These are phyloP conservation scores for Penicillium samsonianum DNA, from an alignment of 495 filamentous ascomycete species.

Conservation along the genomic window DNA sequence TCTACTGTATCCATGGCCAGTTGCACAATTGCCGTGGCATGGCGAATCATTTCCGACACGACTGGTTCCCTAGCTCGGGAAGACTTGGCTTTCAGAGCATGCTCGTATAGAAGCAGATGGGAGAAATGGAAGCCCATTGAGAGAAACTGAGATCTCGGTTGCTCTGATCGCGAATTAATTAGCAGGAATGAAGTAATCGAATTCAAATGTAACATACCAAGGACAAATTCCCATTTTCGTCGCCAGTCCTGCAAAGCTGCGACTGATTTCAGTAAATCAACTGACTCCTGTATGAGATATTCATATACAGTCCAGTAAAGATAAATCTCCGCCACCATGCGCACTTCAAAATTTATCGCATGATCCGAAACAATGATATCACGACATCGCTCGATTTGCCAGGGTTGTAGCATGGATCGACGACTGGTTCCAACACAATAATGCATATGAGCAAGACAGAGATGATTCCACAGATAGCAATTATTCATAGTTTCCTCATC, in stretches of 20 bases:
- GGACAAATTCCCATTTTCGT: slow-evolving; percentile 41
- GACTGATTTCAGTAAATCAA: slow-evolving; percentile 38
- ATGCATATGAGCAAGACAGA: slow-evolving; percentile 48
- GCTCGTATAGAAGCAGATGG: slow-evolving; percentile 44
- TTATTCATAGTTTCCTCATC: slow-evolving; percentile 25
- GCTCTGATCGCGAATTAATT: slow-evolving; percentile 26
- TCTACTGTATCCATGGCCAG: slow-evolving; percentile 51
- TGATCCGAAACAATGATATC: slow-evolving; percentile 40
- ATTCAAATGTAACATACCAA: slow-evolving; percentile 31
- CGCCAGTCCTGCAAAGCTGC: slow-evolving; percentile 40
- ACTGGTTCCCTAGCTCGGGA: slow-evolving; percentile 39
- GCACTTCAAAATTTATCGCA: slow-evolving; percentile 45
- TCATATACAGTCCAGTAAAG: slow-evolving; percentile 50
- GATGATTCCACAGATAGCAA: slow-evolving; percentile 49
- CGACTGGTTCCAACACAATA: slow-evolving; percentile 50
- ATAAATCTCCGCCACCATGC: slow-evolving; percentile 50
- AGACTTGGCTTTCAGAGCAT: slow-evolving; percentile 40
- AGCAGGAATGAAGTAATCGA: background rate
- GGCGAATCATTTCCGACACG: slow-evolving; percentile 44
- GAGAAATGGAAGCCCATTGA: slow-evolving; percentile 52
- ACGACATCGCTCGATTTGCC: slow-evolving; percentile 42
- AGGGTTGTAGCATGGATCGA: slow-evolving; percentile 36
- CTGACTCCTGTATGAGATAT: slow-evolving; percentile 21
- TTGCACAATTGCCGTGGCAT: slow-evolving; percentile 43
- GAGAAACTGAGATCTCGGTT: slow-evolving; percentile 50